phyloP scores from a whole-genome alignment of 306 rosid genomes.

The Cucumis cinereus region DNA sequence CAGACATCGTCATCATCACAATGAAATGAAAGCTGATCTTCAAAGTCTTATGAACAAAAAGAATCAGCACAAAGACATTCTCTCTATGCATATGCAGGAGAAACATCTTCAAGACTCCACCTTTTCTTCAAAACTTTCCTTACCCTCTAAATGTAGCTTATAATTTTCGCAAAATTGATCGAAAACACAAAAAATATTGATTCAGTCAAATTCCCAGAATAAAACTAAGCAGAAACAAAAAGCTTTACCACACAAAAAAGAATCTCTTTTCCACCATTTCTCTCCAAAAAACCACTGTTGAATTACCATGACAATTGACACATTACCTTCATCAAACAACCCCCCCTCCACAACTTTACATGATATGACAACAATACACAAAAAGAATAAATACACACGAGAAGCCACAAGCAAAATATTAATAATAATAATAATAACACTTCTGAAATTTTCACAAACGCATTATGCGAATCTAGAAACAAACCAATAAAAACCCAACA shows the following conservation, averaged over 20 bases:
- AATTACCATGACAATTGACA: not conserved
- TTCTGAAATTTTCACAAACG: not conserved
- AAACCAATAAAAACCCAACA: not conserved
- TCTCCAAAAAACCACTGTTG: not conserved
- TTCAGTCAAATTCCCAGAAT: not conserved
- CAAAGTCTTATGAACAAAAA: not conserved
- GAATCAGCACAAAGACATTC: not conserved
- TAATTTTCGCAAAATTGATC: not conserved
- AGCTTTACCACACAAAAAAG: not conserved
- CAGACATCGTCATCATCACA: not conserved
- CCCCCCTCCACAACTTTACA: not conserved
- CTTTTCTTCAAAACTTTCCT: not conserved
- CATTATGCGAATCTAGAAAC: constrained; percentile 1
- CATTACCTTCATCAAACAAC: not conserved
- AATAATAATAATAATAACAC: not conserved
- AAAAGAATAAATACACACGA: not conserved
- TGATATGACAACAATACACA: not conserved
- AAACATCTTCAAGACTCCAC: not conserved
- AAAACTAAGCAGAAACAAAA: not conserved
- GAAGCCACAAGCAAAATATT: not conserved
- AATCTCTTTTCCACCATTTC: not conserved
- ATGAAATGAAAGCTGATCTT: not conserved
- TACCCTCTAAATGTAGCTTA: not conserved
- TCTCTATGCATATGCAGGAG: not conserved
- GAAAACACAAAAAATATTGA: not conserved